phyloP scores from a whole-genome alignment of 345 rosid genomes.

The Hibiscus syriacus region DNA sequence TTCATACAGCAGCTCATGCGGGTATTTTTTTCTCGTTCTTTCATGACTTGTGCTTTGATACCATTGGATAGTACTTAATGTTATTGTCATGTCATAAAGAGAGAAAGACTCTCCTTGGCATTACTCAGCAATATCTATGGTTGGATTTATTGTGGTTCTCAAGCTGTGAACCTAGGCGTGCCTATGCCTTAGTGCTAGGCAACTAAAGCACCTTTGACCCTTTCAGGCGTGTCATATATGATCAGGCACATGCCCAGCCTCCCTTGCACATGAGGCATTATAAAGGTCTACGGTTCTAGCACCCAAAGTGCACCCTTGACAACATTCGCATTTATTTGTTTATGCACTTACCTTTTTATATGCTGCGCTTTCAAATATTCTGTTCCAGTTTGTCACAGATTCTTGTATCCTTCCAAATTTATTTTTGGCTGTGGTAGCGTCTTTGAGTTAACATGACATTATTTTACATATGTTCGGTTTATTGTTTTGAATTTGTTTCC shows the following conservation, averaged over 20 bases:
- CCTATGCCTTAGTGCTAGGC: not conserved
- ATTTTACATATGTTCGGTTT: not conserved
- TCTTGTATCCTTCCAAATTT: not conserved
- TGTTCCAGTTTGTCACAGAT: not conserved
- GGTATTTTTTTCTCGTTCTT: slow-evolving; percentile 29
- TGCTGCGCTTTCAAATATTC: not conserved
- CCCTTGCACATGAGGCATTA: not conserved
- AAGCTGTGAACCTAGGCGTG: not conserved
- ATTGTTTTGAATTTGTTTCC: not conserved
- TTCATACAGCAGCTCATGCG: slow-evolving; percentile 98
- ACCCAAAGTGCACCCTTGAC: not conserved
- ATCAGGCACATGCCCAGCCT: not conserved
- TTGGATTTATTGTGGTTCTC: not conserved
- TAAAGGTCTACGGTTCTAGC: not conserved
- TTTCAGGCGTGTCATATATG: not conserved
- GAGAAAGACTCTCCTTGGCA: not conserved
- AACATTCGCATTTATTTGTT: not conserved
- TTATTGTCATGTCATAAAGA: not conserved
- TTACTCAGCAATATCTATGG: not conserved
- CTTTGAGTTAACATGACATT: not conserved
- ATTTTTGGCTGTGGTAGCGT: not conserved
- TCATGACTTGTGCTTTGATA: not conserved
- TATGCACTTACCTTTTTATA: not conserved
- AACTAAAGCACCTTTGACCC: not conserved
- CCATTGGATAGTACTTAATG: not conserved